Percentiles rank a stretch among this genome's conserved stretches.
Evolutionary conservation across 2,329 filamentous ascomycete species (phyloP).

Genomic region (Arthroderma sp.): DNA sequence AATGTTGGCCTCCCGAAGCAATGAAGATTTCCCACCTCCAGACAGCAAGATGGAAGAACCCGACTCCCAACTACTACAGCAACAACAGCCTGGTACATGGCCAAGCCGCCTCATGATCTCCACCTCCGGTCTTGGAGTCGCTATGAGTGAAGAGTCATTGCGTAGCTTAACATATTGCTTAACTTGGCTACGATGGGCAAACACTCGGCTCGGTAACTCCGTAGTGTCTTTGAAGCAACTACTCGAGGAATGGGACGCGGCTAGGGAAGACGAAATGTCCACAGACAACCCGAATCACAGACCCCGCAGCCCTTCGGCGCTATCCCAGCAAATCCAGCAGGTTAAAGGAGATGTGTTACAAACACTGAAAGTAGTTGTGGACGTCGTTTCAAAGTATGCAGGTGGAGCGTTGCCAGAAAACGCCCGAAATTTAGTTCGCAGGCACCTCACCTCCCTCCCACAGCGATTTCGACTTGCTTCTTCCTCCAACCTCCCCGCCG

Average conservation of each 20-base stretch:
- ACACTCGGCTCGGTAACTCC: slow-evolving; percentile 63
- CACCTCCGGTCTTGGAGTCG: slow-evolving; percentile 78
- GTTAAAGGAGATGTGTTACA: slow-evolving; percentile 61
- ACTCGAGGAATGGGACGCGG: slow-evolving; percentile 64
- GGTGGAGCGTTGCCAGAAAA: slow-evolving; percentile 88
- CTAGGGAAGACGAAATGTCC: slow-evolving; percentile 11
- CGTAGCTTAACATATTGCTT: slow-evolving; percentile 76
- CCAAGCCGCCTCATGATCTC: slow-evolving; percentile 76
- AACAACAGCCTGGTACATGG: slow-evolving; percentile 41
- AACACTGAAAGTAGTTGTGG: slow-evolving; percentile 66
- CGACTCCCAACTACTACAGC: slow-evolving; percentile 5
- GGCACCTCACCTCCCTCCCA: slow-evolving; percentile 72
- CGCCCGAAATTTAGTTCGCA: slow-evolving; percentile 66
- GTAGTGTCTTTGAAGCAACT: slow-evolving; percentile 62
- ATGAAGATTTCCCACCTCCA: slow-evolving; percentile 41
- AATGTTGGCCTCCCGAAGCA: slow-evolving; percentile 46
- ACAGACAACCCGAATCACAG: slow-evolving; percentile 13
- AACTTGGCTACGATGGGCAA: slow-evolving; percentile 65
- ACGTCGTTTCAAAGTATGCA: slow-evolving; percentile 76
- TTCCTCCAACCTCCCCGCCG: slow-evolving; percentile 29
- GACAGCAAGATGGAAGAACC: slow-evolving; percentile 17
- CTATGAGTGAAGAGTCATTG: slow-evolving; percentile 80
- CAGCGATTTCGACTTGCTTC: slow-evolving; percentile 67
- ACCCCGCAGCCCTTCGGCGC: slow-evolving; percentile 27
- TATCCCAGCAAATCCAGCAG: slow-evolving; percentile 48